Evolutionary conservation across 768 basidiomycete species (phyloP), one percentile per base, ranked within the genome.

Genomic region (Sistotremastrum suecicum): DNA sequence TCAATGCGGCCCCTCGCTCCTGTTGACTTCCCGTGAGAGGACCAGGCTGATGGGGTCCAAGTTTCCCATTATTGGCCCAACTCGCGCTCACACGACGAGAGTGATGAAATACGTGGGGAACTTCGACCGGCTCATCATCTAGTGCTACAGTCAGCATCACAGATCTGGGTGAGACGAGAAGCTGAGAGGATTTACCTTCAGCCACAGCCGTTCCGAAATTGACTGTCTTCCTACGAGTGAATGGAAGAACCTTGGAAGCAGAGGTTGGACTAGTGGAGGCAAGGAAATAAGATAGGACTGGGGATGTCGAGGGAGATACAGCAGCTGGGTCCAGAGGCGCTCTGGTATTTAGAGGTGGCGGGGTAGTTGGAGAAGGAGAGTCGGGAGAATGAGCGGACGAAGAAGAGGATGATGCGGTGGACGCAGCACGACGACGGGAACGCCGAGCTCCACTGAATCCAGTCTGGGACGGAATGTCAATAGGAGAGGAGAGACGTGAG

Each of bases 241-340:
- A 76, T 74, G 3, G 67, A 59, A 9, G 65, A 59, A 39, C 55
- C 54, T 48, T 57, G 61, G 0, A 67, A 53, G 53, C 75, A 78
- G 9, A 76, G 40, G 3, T 36, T 64, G 7, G 80, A 76, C 2
- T 78, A 74, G 51, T 80, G 76, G 42, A 59, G 60, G 67, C 66
- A 37, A 84, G 58, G 60, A 82, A 80, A 58, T 80, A 78, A 46
- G 75, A 75, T 42, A 86, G 61, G 45, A 85, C 79, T 40, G 84
- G 84, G 3, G 83, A 83, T 4, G 68, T 69, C 5, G 74, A 71
- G 5, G 81, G 74, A 3, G 78, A 76, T 4, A 69, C 63, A 7
- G 70, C 56, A 5, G 68, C 63, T 20, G 20, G 20, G 41, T 76
- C 55, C 39, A 67, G 67, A 3, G 72, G 66, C 2, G 65, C 62